Evolutionary conservation across 495 filamentous ascomycete genomes (phyloP).

Genomic region (Lentithecium fluviatile): DNA sequence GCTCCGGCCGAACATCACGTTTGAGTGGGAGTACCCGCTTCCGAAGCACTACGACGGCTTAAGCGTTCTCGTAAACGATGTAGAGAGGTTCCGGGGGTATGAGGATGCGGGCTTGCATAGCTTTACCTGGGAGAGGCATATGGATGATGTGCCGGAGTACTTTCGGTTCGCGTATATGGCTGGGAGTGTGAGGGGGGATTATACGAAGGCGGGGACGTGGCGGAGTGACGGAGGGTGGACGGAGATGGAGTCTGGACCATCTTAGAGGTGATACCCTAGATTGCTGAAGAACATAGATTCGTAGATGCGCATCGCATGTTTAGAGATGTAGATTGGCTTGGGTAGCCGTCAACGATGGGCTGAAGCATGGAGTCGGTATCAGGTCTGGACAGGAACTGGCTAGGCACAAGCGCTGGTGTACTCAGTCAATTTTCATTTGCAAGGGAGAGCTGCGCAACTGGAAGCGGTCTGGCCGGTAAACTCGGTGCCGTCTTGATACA

Average conservation of each 20-base stretch:
- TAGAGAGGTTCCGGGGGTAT: conserved; percentile 65
- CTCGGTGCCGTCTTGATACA: no score
- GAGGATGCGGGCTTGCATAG: conserved; percentile 33
- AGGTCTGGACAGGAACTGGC: no score
- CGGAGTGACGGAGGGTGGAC: conserved; percentile 66
- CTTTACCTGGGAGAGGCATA: conserved; percentile 35
- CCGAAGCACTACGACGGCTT: conserved; percentile 66
- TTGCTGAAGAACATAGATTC: no score
- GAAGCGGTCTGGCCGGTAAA: no score
- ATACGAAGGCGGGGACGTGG: conserved; percentile 82
- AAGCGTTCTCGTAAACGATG: conserved; percentile 89
- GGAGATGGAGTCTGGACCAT: conserved; percentile 48
- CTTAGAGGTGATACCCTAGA: no score
- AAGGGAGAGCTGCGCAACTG: no score
- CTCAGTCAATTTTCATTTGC: no score
- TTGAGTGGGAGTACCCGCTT: conserved; percentile 53
- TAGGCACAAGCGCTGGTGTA: no score
- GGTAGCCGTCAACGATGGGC: no score
- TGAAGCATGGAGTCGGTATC: no score
- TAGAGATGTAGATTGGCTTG: no score
- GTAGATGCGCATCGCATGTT: no score
- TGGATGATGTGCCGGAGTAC: conserved; percentile 58
- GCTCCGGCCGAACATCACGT: conserved; percentile 51
- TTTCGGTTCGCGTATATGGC: conserved; percentile 82
- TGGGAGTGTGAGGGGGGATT: conserved; percentile 67